Conservation (phyloP, 225 moss, liverwort and hornwort species). For the Physcomitrellopsis africana region DNA sequence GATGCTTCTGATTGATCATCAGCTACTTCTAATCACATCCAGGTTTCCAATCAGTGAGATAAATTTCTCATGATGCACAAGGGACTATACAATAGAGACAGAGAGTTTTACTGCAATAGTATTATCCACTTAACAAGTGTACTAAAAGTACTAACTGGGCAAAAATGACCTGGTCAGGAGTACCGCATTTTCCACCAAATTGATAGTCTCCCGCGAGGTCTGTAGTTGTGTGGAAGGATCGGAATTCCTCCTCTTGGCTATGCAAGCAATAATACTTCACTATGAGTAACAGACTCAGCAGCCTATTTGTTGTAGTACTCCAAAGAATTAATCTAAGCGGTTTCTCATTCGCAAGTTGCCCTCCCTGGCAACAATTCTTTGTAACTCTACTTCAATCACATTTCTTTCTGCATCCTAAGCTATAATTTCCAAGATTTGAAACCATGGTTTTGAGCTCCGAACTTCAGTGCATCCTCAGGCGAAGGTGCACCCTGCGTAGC, state of each 20-base stretch:
- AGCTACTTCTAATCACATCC: not conserved
- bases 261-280: not conserved
- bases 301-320: no score
- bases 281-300: no score
- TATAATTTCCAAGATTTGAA: not conserved
- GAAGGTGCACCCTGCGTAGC: constrained; percentile 21
- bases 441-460: constrained; percentile 8
- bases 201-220: not conserved
- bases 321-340: no score
- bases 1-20: no score
- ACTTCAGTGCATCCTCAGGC: not conserved
- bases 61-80: not conserved
- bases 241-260: not conserved
- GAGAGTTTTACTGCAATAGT: not conserved
- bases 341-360: no score
- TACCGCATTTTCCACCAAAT: not conserved
- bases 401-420: not conserved
- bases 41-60: not conserved
- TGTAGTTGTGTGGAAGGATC: not conserved
- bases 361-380: no score
- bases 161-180: not conserved
- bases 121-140: not conserved
- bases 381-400: not conserved
- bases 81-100: not conserved
- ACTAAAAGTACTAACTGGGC: not conserved